Evolutionary conservation across 2,329 filamentous ascomycete genomes (phyloP).

Genomic region (Colletotrichum sp.): DNA sequence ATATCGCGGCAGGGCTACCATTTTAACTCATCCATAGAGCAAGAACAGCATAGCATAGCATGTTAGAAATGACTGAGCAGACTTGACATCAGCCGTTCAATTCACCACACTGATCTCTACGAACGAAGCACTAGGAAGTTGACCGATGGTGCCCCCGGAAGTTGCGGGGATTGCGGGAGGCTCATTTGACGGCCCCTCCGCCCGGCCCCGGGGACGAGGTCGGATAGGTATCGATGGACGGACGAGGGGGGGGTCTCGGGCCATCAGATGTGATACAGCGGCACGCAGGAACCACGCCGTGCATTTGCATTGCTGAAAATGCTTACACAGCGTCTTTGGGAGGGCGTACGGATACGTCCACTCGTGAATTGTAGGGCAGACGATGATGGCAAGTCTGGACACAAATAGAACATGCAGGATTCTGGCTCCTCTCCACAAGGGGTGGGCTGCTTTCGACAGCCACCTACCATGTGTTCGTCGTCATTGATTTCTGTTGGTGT

Average conservation of each 20-base stretch:
- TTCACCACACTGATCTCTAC: neutral
- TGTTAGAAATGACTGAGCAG: accelerated
- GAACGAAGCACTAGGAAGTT: neutral
- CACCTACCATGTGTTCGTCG: neutral
- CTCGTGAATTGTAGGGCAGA: neutral
- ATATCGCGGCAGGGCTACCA: neutral
- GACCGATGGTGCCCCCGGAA: neutral
- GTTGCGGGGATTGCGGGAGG: neutral
- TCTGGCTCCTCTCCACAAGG: neutral
- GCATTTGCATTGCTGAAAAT: neutral
- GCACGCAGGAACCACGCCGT: neutral
- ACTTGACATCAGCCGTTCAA: neutral
- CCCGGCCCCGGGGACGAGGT: neutral
- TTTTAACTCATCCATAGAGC: neutral
- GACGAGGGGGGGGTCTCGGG: neutral
- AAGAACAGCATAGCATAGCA: neutral
- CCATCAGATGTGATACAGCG: neutral
- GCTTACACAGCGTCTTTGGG: neutral
- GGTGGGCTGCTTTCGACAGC: neutral
- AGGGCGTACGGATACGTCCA: neutral
- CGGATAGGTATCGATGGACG: neutral
- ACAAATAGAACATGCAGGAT: neutral
- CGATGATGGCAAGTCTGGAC: neutral
- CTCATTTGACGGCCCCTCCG: neutral
- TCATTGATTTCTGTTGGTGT: neutral